These are phyloP conservation scores for Diaporthe capsici DNA, from an alignment of 2,329 filamentous ascomycete species.

Conservation along the genomic window DNA sequence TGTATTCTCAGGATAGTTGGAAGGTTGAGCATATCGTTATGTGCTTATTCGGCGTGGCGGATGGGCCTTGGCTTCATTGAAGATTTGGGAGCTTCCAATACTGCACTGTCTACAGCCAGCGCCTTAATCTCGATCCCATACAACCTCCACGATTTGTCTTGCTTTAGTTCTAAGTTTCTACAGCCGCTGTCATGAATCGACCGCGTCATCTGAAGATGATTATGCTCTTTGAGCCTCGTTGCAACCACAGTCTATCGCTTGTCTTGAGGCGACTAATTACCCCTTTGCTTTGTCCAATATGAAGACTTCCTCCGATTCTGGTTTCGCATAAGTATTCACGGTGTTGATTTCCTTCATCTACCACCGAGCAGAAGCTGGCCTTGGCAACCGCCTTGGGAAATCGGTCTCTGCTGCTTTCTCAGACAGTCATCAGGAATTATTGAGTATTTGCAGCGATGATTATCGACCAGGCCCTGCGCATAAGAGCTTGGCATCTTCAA, in stretches of 20 bases:
- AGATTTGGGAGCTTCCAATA: not conserved
- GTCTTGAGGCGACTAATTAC: not conserved
- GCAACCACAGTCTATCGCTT: not conserved
- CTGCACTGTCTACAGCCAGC: not conserved
- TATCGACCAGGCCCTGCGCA: not conserved
- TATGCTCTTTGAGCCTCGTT: not conserved
- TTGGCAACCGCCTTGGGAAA: not conserved
- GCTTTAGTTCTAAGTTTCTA: not conserved
- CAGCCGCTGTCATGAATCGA: not conserved
- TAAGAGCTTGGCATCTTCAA: not conserved
- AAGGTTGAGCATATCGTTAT: not conserved
- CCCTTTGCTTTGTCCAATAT: not conserved
- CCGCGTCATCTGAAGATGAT: not conserved
- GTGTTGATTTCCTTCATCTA: not conserved
- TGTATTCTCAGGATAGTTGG: not conserved
- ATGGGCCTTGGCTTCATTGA: not conserved
- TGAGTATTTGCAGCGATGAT: not conserved
- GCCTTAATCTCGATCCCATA: not conserved
- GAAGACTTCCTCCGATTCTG: not conserved
- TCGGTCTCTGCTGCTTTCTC: too few species aligned
- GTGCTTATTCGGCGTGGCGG: too few species aligned
- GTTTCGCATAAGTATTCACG: not conserved
- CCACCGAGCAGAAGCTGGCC: not conserved
- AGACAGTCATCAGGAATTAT: rapidly evolving
- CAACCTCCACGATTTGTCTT: not conserved